Conservation (phyloP, 352 stramenopile species). For the Hyphochytrium catenoides region DNA sequence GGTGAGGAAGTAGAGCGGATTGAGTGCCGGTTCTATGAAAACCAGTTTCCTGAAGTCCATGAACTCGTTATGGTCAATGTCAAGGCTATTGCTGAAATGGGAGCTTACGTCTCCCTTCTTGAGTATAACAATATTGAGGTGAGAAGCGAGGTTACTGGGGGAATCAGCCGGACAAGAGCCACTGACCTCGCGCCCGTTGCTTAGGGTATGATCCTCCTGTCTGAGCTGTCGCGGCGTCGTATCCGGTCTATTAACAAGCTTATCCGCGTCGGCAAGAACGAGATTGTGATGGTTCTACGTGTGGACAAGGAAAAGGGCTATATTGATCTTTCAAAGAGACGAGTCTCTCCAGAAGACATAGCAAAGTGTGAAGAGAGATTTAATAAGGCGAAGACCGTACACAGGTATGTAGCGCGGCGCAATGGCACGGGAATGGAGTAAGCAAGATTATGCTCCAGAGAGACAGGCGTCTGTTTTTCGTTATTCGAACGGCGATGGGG, state of each 20-base stretch:
- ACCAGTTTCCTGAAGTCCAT: slow-evolving; percentile 88
- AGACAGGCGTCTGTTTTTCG: too few relatives aligned
- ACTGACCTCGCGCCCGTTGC: background rate
- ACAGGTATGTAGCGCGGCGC: slow-evolving; percentile 70
- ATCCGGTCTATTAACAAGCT: slow-evolving; percentile 99
- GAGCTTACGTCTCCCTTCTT: slow-evolving; percentile 96
- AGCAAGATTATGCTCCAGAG: too few relatives aligned
- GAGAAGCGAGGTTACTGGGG: background rate
- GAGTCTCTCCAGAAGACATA: slow-evolving; percentile 97
- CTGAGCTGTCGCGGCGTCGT: slow-evolving; percentile 90
- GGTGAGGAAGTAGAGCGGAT: slow-evolving; percentile 38
- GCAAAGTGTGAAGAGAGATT: slow-evolving; percentile 95
- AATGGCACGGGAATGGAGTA: slow-evolving; percentile 20
- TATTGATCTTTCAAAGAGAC: slow-evolving; percentile 98
- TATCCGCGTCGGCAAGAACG: slow-evolving; percentile 97
- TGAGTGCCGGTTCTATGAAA: slow-evolving; percentile 72
- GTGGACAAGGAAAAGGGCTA: slow-evolving; percentile 99
- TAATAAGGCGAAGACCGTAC: slow-evolving; percentile 99
- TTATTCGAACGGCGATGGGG: too few relatives aligned
- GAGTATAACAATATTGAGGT: slow-evolving; percentile 99
- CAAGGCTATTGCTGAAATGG: slow-evolving; percentile 96
- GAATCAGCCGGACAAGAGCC: background rate
- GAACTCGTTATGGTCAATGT: slow-evolving; percentile 88
- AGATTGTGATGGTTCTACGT: slow-evolving; percentile 98
- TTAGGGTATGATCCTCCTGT: slow-evolving; percentile 95